phyloP scores from a whole-genome alignment of 306 rosid species.

The Quercus aquifolioides region DNA sequence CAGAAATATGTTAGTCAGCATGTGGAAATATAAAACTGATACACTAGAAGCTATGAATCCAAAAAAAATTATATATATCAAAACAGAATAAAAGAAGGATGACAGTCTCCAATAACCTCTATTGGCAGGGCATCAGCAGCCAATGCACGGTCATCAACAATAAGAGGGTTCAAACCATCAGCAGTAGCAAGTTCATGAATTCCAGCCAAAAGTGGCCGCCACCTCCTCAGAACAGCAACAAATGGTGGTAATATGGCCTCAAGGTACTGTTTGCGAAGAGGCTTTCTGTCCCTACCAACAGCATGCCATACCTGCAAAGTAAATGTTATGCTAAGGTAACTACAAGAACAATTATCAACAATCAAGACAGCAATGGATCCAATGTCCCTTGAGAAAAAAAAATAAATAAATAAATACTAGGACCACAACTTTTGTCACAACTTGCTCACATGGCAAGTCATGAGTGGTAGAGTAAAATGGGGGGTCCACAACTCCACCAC shows the following conservation, averaged over 20 bases:
- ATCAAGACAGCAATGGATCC: conserved; percentile 9
- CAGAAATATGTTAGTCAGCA: neutral
- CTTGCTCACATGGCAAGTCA: too few species aligned
- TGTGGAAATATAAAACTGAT: neutral
- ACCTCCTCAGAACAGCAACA: conserved; percentile 91
- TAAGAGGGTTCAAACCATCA: conserved; percentile 85
- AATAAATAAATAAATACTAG: neutral
- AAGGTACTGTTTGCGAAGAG: conserved; percentile 80
- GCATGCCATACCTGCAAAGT: conserved; percentile 82
- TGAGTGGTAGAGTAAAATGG: too few species aligned
- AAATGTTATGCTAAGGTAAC: conserved; percentile 26
- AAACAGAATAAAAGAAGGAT: neutral
- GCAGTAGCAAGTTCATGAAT: conserved; percentile 93
- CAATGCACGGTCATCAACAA: conserved; percentile 61
- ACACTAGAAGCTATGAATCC: neutral
- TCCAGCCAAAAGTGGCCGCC: conserved; percentile 94
- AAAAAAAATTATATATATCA: neutral
- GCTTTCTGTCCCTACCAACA: conserved; percentile 66
- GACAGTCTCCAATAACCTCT: conserved; percentile 49
- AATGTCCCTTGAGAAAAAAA: neutral
- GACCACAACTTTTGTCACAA: too few species aligned
- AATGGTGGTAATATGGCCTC: conserved; percentile 89
- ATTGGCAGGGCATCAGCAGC: conserved; percentile 73
- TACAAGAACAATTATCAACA: conserved; percentile 12
- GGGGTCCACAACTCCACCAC: too few species aligned